Conservation (phyloP, 129 eudicot species). For the Rutidosis leptorrhynchoides region DNA sequence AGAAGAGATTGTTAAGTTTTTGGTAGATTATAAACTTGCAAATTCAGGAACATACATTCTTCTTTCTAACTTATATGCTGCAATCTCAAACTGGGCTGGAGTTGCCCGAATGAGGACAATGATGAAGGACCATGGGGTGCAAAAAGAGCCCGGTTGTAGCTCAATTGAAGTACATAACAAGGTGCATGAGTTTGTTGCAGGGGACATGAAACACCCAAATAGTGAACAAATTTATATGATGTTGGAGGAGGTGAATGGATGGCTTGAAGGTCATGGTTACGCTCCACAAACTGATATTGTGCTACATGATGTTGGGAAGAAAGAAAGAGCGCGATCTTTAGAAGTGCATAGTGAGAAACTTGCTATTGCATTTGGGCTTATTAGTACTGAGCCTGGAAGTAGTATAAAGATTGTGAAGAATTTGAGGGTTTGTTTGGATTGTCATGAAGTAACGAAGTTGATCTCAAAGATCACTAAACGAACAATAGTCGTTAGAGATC, state of each 20-base stretch:
- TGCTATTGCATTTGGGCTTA: constrained; percentile 72
- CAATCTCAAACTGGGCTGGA: constrained; percentile 55
- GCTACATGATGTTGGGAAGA: constrained; percentile 46
- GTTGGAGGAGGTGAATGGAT: constrained; percentile 56
- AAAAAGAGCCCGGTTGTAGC: constrained; percentile 83
- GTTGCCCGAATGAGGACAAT: constrained; percentile 57
- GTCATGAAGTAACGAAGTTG: constrained; percentile 64
- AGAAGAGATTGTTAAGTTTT: constrained; percentile 52
- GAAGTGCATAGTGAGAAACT: constrained; percentile 84
- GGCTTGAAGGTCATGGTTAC: constrained; percentile 50
- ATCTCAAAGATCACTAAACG: constrained; percentile 57
- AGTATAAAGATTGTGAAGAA: constrained; percentile 66
- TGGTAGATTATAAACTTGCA: constrained; percentile 35
- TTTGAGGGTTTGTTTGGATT: constrained; percentile 67
- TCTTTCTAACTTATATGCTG: constrained; percentile 68
- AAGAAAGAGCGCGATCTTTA: constrained; percentile 49
- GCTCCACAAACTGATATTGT: constrained; percentile 50
- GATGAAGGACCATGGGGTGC: constrained; percentile 59
- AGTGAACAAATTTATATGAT: constrained; percentile 51
- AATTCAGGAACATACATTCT: constrained; percentile 66
- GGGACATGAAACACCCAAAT: constrained; percentile 67
- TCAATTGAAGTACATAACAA: constrained; percentile 70
- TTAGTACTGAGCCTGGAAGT: constrained; percentile 51
- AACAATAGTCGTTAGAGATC: constrained; percentile 65
- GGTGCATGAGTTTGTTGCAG: constrained; percentile 77